phyloP scores from a whole-genome alignment of 225 moss, liverwort and hornwort species.

The Marchantia paleacea region DNA sequence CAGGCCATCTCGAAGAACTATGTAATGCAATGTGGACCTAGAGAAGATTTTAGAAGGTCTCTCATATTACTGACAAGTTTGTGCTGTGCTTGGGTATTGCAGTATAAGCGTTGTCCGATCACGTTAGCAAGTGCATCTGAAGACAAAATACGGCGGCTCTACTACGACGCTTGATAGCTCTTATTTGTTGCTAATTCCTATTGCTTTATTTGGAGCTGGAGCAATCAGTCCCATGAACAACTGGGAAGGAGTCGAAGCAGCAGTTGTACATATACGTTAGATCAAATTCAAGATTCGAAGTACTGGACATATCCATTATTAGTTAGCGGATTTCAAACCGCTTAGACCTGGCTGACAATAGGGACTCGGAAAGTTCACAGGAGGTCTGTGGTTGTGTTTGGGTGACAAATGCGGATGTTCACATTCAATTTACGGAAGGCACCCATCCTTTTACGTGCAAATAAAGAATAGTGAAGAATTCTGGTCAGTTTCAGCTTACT shows the following conservation, averaged over 20 bases:
- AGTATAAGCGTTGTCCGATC: constrained; percentile 93
- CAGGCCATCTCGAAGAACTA: too few relatives aligned
- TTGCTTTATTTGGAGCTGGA: neutral
- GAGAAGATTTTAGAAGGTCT: too few relatives aligned
- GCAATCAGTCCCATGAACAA: neutral
- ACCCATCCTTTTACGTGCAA: neutral
- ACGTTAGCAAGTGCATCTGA: constrained; percentile 69
- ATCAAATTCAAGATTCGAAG: neutral
- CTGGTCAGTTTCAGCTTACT: neutral
- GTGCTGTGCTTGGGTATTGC: constrained; percentile 30
- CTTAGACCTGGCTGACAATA: neutral
- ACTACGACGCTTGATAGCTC: constrained; percentile 60
- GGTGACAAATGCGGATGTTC: neutral
- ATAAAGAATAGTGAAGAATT: neutral
- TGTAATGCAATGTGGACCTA: too few relatives aligned
- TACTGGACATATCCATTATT: neutral
- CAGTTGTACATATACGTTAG: neutral
- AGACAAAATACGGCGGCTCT: constrained; percentile 83
- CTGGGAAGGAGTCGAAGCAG: neutral
- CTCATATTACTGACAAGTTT: neutral
- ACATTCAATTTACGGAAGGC: neutral
- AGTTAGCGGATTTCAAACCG: neutral
- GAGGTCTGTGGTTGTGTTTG: neutral
- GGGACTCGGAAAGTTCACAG: neutral
- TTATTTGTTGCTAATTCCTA: too few relatives aligned